Percentiles rank a stretch among this genome's conserved stretches.
phyloP scores from a whole-genome alignment of 495 filamentous ascomycete species.

The Mytilinidion resinicola region DNA sequence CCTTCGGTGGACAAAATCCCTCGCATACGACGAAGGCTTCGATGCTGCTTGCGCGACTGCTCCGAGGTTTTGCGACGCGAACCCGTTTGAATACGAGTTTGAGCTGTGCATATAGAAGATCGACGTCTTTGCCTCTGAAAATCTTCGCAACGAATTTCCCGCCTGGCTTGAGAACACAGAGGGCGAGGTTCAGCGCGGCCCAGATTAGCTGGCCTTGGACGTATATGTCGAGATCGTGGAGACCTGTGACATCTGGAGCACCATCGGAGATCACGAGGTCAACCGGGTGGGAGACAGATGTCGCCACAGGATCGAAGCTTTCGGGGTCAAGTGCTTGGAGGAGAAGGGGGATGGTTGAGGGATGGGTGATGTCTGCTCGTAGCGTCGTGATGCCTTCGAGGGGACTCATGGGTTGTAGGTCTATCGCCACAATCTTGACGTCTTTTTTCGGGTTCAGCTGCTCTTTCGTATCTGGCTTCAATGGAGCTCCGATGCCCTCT shows the following conservation, averaged over 20 bases:
- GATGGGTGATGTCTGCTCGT: slow-evolving; percentile 94
- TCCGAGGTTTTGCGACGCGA: slow-evolving; percentile 85
- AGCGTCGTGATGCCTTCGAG: slow-evolving; percentile 86
- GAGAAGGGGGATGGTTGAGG: slow-evolving; percentile 83
- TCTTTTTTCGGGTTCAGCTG: slow-evolving; percentile 55
- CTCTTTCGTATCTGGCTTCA: slow-evolving; percentile 25
- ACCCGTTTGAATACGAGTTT: slow-evolving; percentile 84
- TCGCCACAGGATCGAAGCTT: slow-evolving; percentile 49
- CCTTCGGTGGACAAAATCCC: slow-evolving; percentile 60
- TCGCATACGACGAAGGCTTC: slow-evolving; percentile 96
- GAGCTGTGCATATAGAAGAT: slow-evolving; percentile 85
- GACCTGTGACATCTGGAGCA: slow-evolving; percentile 90
- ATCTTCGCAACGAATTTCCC: slow-evolving; percentile 98
- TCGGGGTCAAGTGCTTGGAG: slow-evolving; percentile 76
- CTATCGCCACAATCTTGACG: slow-evolving; percentile 91
- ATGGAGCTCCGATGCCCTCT: not conserved
- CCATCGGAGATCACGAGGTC: slow-evolving; percentile 93
- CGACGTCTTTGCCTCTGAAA: slow-evolving; percentile 87
- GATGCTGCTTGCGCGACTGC: slow-evolving; percentile 85
- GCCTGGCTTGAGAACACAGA: slow-evolving; percentile 84
- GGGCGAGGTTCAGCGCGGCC: slow-evolving; percentile 82
- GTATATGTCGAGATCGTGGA: slow-evolving; percentile 97
- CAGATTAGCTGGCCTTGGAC: slow-evolving; percentile 93
- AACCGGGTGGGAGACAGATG: slow-evolving; percentile 61
- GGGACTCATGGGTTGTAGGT: slow-evolving; percentile 91